Conservation (phyloP, 192 early-diverging fungal species). For the Geranomyces variabilis region DNA sequence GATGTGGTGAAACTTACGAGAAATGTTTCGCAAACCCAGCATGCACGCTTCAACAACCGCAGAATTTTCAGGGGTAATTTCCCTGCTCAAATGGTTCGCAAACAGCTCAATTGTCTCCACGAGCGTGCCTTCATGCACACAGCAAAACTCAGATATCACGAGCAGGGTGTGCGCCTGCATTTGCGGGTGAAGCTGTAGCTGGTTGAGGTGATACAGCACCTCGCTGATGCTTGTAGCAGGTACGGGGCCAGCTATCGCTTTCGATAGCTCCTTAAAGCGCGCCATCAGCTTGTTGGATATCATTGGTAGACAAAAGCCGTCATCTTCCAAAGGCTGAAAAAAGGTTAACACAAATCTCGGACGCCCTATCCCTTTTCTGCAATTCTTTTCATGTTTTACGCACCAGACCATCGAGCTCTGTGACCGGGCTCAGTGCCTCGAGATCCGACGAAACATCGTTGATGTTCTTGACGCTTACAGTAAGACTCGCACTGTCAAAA, state of each 20-base stretch:
- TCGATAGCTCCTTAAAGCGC: slow-evolving; percentile 50
- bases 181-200: slow-evolving; percentile 35
- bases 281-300: slow-evolving; percentile 56
- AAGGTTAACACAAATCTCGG: no score
- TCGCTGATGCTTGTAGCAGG: slow-evolving; percentile 40
- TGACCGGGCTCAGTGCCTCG: slow-evolving; percentile 27
- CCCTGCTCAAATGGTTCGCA: slow-evolving; percentile 44
- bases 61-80: slow-evolving; percentile 44
- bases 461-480: slow-evolving; percentile 47
- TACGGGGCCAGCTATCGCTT: slow-evolving; percentile 37
- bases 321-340: slow-evolving; percentile 46
- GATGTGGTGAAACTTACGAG: slow-evolving; percentile 33
- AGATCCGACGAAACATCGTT: slow-evolving; percentile 45
- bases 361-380: no score
- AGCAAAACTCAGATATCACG: slow-evolving; percentile 56
- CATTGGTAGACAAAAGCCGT: slow-evolving; percentile 55
- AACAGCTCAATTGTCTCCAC: slow-evolving; percentile 46
- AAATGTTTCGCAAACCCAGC: slow-evolving; percentile 53
- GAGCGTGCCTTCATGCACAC: slow-evolving; percentile 45
- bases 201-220: slow-evolving; percentile 53
- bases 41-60: slow-evolving; percentile 52
- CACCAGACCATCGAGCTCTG: slow-evolving; percentile 38
- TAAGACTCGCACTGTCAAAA: slow-evolving; percentile 41
- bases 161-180: slow-evolving; percentile 44
- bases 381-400: background rate